A percentile compares a stretch with the other conserved stretches of the same genome.
These are phyloP conservation scores for Lasiosphaeria ovina DNA, from an alignment of 495 filamentous ascomycete species.

Conservation along the genomic window DNA sequence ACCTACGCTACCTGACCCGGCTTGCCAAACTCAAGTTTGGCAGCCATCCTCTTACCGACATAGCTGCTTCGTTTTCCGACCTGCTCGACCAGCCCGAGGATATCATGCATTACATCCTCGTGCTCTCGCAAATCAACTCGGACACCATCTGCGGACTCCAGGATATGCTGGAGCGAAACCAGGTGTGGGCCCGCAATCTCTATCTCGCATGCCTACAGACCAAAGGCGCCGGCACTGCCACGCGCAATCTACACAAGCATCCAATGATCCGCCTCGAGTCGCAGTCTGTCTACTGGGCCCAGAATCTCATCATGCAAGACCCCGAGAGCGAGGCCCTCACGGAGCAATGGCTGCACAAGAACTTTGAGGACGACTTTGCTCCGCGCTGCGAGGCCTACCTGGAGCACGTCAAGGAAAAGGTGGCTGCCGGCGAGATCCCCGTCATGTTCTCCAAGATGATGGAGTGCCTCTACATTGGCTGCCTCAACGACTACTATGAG, in stretches of 20 bases:
- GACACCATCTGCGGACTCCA: slow-evolving; percentile 23
- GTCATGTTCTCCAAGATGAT: slow-evolving; percentile 20
- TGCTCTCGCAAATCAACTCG: slow-evolving; percentile 24
- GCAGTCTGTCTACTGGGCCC: slow-evolving; percentile 29
- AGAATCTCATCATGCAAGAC: slow-evolving; percentile 27
- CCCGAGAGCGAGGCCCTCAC: slow-evolving; percentile 21
- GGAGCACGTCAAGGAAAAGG: background rate
- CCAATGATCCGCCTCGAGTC: slow-evolving; percentile 30
- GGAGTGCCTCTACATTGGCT: slow-evolving; percentile 25
- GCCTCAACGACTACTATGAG: slow-evolving; percentile 32
- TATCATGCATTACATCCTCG: slow-evolving; percentile 29
- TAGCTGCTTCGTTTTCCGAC: slow-evolving; percentile 21
- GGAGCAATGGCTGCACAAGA: slow-evolving; percentile 20
- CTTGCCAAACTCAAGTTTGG: slow-evolving; percentile 23
- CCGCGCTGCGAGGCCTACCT: slow-evolving; percentile 12
- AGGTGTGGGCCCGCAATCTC: slow-evolving; percentile 27
- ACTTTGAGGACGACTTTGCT: slow-evolving; percentile 22
- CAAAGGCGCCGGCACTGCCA: background rate
- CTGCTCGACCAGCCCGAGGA: slow-evolving; percentile 23
- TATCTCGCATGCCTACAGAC: slow-evolving; percentile 27
- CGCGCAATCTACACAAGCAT: slow-evolving; percentile 17
- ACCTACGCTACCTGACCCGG: slow-evolving; percentile 23
- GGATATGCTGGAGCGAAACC: slow-evolving; percentile 20
- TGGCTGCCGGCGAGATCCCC: slow-evolving; percentile 10
- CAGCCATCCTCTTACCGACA: slow-evolving; percentile 25